phyloP scores from a whole-genome alignment of 2,329 filamentous ascomycete species.

The Alternaria incomplexa region DNA sequence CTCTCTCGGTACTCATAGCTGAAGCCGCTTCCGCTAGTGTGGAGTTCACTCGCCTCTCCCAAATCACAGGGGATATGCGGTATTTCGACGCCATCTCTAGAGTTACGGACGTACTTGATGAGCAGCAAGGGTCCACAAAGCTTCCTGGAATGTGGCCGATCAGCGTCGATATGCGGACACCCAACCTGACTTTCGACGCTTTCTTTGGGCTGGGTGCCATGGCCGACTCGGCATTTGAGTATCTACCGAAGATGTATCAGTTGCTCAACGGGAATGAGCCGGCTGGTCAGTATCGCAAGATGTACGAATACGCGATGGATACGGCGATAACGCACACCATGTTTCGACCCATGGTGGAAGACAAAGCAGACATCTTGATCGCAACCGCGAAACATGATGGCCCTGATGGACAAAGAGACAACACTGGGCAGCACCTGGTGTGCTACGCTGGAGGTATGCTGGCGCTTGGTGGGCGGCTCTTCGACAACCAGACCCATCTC shows the following conservation, averaged over 20 bases:
- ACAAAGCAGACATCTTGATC: conserved; percentile 55
- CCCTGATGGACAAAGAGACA: conserved; percentile 46
- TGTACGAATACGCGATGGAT: conserved; percentile 61
- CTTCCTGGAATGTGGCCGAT: conserved; percentile 58
- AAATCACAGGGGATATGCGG: conserved; percentile 52
- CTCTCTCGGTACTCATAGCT: conserved; percentile 49
- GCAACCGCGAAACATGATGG: conserved; percentile 45
- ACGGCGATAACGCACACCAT: conserved; percentile 54
- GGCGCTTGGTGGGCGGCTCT: conserved; percentile 63
- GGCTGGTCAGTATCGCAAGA: conserved; percentile 57
- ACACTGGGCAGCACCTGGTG: conserved; percentile 60
- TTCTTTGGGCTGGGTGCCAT: conserved; percentile 42
- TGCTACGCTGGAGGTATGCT: conserved; percentile 70
- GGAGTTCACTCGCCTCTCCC: conserved; percentile 55
- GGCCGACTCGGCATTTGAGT: conserved; percentile 46
- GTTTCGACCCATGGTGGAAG: conserved; percentile 58
- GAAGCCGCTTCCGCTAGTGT: conserved; percentile 54
- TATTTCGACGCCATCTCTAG: conserved; percentile 55
- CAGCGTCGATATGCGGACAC: conserved; percentile 47
- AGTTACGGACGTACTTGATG: conserved; percentile 49
- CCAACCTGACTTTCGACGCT: conserved; percentile 50
- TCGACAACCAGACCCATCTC: conserved; percentile 59
- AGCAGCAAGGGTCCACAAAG: conserved; percentile 49
- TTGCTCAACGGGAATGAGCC: conserved; percentile 52
- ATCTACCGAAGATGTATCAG: conserved; percentile 55